A percentile compares a stretch with the other conserved stretches of the same genome.
Conservation (phyloP, 2,329 filamentous ascomycete genomes). For the Epichloe gansuensis region DNA sequence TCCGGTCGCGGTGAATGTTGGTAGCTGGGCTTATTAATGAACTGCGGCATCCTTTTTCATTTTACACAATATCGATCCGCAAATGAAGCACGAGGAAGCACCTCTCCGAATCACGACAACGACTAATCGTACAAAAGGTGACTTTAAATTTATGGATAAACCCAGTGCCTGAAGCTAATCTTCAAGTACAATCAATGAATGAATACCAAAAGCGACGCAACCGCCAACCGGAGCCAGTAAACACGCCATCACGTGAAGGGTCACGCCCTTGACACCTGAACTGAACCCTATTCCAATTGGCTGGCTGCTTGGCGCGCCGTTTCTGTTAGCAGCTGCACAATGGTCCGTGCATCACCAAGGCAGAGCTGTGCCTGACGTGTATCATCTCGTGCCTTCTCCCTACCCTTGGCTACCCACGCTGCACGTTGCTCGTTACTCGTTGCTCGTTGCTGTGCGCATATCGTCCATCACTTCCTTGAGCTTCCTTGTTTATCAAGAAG, state of each 20-base stretch:
- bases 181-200: no score
- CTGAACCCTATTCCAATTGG: neutral
- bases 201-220: no score
- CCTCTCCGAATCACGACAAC: no score
- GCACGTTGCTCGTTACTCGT: no score
- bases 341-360: slow-evolving; percentile 13
- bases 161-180: no score
- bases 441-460: neutral
- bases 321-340: neutral
- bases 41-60: no score
- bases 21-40: no score
- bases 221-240: neutral
- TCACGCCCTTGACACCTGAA: neutral
- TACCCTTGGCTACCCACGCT: neutral
- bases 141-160: no score
- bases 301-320: neutral
- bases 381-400: slow-evolving; percentile 18
- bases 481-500: neutral
- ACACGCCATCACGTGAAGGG: slow-evolving; percentile 2
- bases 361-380: slow-evolving; percentile 36
- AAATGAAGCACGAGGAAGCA: no score
- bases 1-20: no score
- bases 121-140: no score
- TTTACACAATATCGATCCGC: no score
- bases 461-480: neutral